Conservation (phyloP, 2,329 filamentous ascomycete genomes). For the Intubia oerlemansii region DNA sequence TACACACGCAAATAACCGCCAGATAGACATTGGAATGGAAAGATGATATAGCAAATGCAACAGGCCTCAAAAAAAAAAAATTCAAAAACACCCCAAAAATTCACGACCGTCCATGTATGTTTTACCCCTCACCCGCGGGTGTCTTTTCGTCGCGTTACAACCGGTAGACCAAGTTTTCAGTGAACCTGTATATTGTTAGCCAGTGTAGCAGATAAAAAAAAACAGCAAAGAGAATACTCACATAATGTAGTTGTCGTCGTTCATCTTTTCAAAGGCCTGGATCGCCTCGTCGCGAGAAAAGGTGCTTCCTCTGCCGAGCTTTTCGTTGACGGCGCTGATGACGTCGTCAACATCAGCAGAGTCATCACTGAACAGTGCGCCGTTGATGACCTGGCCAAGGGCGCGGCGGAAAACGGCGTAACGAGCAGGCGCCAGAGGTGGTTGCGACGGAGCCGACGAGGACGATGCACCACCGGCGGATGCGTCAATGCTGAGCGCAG, state of each 20-base stretch:
- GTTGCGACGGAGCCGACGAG: slow-evolving; percentile 5
- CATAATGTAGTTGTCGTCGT: slow-evolving; percentile 80
- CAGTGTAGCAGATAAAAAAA: too few relatives aligned
- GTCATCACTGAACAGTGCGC: slow-evolving; percentile 67
- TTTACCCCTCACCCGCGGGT: too few relatives aligned
- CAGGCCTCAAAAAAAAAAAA: too few relatives aligned
- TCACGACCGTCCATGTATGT: too few relatives aligned
- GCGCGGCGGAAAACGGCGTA: slow-evolving; percentile 57
- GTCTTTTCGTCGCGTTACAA: too few relatives aligned
- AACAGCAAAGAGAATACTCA: too few relatives aligned
- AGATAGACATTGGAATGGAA: too few relatives aligned
- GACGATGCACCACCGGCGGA: too few relatives aligned
- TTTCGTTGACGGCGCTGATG: slow-evolving; percentile 57
- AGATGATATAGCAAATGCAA: too few relatives aligned
- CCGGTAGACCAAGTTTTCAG: slow-evolving; percentile 46
- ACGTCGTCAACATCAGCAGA: slow-evolving; percentile 55
- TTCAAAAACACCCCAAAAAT: too few relatives aligned
- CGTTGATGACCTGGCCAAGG: slow-evolving; percentile 61
- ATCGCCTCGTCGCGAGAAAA: slow-evolving; percentile 57
- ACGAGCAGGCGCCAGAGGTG: slow-evolving; percentile 31
- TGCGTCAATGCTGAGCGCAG: slow-evolving; percentile 23
- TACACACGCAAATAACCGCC: too few relatives aligned
- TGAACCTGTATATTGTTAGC: too few relatives aligned
- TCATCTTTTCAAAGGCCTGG: slow-evolving; percentile 59
- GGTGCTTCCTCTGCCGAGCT: slow-evolving; percentile 33